phyloP scores from a whole-genome alignment of 352 stramenopile species.

The Phytophthora pini region DNA sequence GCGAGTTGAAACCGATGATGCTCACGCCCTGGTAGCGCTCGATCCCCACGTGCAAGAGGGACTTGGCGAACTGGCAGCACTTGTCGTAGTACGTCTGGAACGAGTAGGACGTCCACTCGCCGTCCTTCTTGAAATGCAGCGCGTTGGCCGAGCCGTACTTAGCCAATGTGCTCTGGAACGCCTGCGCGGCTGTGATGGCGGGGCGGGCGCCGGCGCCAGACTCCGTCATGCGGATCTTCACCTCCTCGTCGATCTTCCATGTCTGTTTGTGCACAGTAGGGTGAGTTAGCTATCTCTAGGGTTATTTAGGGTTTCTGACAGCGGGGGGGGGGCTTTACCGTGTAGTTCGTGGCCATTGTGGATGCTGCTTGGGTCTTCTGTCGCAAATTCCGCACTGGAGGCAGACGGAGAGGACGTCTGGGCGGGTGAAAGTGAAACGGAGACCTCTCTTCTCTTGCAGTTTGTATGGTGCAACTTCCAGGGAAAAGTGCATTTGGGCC shows the following conservation, averaged over 20 bases:
- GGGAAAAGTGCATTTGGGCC: slow-evolving; percentile 12
- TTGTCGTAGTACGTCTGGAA: slow-evolving; percentile 86
- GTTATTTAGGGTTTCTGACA: neutral
- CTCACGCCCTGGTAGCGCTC: slow-evolving; percentile 80
- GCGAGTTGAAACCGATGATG: slow-evolving; percentile 93
- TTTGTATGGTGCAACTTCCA: slow-evolving; percentile 36
- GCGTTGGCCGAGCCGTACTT: slow-evolving; percentile 61
- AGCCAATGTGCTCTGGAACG: slow-evolving; percentile 67
- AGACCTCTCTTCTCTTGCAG: slow-evolving; percentile 22
- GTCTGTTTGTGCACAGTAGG: slow-evolving; percentile 40
- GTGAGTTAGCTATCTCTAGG: neutral
- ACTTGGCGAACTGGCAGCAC: slow-evolving; percentile 81
- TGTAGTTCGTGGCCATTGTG: slow-evolving; percentile 44
- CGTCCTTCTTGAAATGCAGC: slow-evolving; percentile 76
- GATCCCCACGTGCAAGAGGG: slow-evolving; percentile 72
- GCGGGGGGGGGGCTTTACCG: slow-evolving; percentile 31
- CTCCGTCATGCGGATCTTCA: slow-evolving; percentile 73
- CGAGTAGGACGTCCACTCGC: slow-evolving; percentile 71
- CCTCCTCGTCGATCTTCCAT: slow-evolving; percentile 89
- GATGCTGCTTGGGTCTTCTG: slow-evolving; percentile 25
- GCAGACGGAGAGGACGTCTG: slow-evolving; percentile 7
- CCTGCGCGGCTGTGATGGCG: slow-evolving; percentile 60
- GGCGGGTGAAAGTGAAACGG: slow-evolving; percentile 14
- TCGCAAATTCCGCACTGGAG: slow-evolving; percentile 57
- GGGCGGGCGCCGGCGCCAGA: slow-evolving; percentile 49